Evolutionary conservation across 768 basidiomycete genomes (phyloP), one percentile per base, ranked within the genome.

Genomic region (Coprinellus micaceus): DNA sequence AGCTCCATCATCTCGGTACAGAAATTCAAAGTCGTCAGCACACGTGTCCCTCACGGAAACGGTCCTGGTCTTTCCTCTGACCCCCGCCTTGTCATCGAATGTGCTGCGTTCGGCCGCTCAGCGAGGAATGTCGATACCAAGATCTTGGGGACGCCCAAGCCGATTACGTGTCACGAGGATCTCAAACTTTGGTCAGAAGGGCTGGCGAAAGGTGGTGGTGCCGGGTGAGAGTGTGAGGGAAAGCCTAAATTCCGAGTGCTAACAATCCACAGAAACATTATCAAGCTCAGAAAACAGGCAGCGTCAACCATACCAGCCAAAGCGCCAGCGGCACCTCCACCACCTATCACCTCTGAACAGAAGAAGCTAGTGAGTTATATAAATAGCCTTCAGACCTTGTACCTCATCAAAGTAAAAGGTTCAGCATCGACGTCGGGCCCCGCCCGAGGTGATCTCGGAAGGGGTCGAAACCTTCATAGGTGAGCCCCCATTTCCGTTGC

Each of bases 171-270:
- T 2, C 63, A 81, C 41, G 47, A 56, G 4, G 71, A 77, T 26
- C 62, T 89, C 22, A 62, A 61, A 3, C 66, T 71, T 48, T 89
- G 87, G 88, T 69, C 76, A 17, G 63, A 76, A 7, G 85, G 83
- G n/a, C 67, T 88, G 47, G 77, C 74, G 52, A 66, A 76, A 44
- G 74, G 77, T 36, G 85, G 84, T 33, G 83, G 85, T 44, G 82
- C 74, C 59, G 85, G 85, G 86, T 87, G 65, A 68, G 82, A 75
- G 33, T 43, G 36, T 48, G 41, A 21, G 12, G 54, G 43, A 10
- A 17, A 17, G 17, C 4, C 57, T 60, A 12, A 7, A 24, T 49
- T 54, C 26, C 0, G 45, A 40, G 26, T 39, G 53, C 49, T 48
- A 28, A 51, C 80, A 57, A 58, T 77, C 25, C 66, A 80, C 41